Percentiles rank a stretch among this genome's conserved stretches.
These are phyloP conservation scores for Lentinula aciculospora DNA, from an alignment of 768 basidiomycete genomes.

Conservation along the genomic window DNA sequence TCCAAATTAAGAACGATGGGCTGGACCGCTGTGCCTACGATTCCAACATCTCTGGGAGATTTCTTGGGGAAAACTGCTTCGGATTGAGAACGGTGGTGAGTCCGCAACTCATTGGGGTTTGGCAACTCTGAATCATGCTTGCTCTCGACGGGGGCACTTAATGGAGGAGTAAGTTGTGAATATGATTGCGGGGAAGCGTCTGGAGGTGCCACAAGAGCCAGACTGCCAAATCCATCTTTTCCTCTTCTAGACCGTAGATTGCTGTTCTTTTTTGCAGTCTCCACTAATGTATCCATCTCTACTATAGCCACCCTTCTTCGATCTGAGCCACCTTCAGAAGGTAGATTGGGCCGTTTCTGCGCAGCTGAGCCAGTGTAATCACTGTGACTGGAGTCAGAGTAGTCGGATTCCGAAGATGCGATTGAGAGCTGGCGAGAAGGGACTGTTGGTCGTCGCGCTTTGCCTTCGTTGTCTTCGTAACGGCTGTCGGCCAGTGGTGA, in stretches of 20 bases:
- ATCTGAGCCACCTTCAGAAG: conserved; percentile 57
- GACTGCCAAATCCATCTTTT: conserved; percentile 23
- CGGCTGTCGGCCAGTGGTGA: conserved; percentile 39
- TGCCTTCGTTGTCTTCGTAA: conserved; percentile 14
- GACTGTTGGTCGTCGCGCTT: conserved; percentile 18
- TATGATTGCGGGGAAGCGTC: conserved; percentile 55
- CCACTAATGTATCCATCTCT: conserved; percentile 29
- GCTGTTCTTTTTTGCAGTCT: background rate
- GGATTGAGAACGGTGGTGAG: conserved; percentile 43
- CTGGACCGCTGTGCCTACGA: conserved; percentile 38
- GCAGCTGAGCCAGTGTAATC: conserved; percentile 17
- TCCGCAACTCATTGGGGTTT: conserved; percentile 11
- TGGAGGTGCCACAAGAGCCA: conserved; percentile 70
- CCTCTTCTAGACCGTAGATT: background rate
- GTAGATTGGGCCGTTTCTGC: conserved; percentile 42
- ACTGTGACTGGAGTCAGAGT: conserved; percentile 36
- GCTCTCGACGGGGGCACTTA: conserved; percentile 36
- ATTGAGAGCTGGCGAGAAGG: conserved; percentile 15
- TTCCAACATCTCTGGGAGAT: conserved; percentile 35
- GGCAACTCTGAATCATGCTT: background rate
- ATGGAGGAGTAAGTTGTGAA: conserved; percentile 47
- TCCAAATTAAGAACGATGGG: conserved; percentile 1
- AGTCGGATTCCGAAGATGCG: conserved; percentile 44
- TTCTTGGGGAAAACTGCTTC: conserved; percentile 30
- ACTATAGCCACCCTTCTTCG: conserved; percentile 65